Conservation (phyloP, 768 basidiomycete genomes). For the Xerocomellus chrysenteron region DNA sequence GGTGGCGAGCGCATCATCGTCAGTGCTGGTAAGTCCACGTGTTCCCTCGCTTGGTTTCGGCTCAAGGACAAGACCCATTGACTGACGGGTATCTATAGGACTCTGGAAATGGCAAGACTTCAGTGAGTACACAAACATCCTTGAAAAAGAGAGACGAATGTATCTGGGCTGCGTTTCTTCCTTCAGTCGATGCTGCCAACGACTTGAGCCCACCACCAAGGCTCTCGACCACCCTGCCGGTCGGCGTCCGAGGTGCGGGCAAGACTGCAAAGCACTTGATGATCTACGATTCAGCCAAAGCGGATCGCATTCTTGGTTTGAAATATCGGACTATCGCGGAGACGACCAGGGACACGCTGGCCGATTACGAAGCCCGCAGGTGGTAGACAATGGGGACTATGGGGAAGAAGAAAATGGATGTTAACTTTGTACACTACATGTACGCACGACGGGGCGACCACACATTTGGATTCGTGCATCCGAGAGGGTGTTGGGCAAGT, state of each 20-base stretch:
- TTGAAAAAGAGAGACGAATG: too few relatives aligned
- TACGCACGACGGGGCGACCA: not conserved
- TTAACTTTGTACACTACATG: not conserved
- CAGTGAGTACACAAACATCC: slow-evolving; percentile 13
- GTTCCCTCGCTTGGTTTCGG: too few relatives aligned
- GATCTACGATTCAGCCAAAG: slow-evolving; percentile 39
- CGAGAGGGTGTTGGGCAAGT: not conserved
- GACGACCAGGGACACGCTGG: slow-evolving; percentile 40
- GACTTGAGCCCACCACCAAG: slow-evolving; percentile 31
- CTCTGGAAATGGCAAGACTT: slow-evolving; percentile 34
- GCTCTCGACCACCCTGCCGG: slow-evolving; percentile 29
- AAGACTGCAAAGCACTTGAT: slow-evolving; percentile 26
- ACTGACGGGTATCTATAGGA: slow-evolving; percentile 10
- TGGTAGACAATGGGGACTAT: slow-evolving; percentile 30
- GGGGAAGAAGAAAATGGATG: not conserved
- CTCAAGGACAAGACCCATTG: not conserved
- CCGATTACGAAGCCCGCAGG: slow-evolving; percentile 43
- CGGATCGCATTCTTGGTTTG: slow-evolving; percentile 40
- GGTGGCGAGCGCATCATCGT: slow-evolving; percentile 59
- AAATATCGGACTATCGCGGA: slow-evolving; percentile 42
- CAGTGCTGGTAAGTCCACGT: slow-evolving; percentile 27
- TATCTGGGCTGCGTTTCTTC: not conserved
- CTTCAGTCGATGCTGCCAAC: slow-evolving; percentile 40
- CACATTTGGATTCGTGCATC: not conserved
- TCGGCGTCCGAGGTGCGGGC: slow-evolving; percentile 36